Evolutionary conservation across 2,329 filamentous ascomycete species (phyloP).

Genomic region (Aspergillus puulaauensis): DNA sequence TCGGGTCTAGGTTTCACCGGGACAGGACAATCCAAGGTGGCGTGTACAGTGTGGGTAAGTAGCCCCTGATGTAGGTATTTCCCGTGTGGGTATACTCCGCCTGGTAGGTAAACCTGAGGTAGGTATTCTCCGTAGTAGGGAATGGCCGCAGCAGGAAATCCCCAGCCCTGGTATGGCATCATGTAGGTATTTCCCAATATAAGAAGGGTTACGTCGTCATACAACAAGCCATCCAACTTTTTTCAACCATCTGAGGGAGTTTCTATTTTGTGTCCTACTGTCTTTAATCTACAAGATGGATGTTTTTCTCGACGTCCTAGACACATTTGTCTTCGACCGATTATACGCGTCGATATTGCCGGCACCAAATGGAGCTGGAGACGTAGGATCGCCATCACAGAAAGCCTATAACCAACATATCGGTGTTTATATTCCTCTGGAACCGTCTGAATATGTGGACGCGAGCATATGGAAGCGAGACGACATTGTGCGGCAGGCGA

Average conservation of each 20-base stretch:
- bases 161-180: neutral
- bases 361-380: constrained; percentile 4
- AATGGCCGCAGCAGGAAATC: constrained; percentile 5
- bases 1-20: neutral
- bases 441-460: constrained; percentile 27
- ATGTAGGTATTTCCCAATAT: constrained; percentile 8
- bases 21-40: neutral
- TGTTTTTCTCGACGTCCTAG: constrained; percentile 75
- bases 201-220: neutral
- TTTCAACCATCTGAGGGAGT: neutral
- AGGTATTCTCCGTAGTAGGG: constrained; percentile 10
- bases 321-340: constrained; percentile 74
- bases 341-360: constrained; percentile 59
- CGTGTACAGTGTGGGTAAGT: neutral
- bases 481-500: constrained; percentile 27
- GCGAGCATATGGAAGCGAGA: constrained; percentile 32
- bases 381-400: neutral
- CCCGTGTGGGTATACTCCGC: neutral
- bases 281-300: constrained; percentile 64
- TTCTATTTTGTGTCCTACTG: neutral
- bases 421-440: constrained; percentile 23
- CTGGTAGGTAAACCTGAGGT: neutral
- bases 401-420: constrained; percentile 27
- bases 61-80: neutral
- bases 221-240: neutral